A percentile compares a stretch with the other conserved stretches of the same genome.
These are phyloP conservation scores for Vaccinium myrtillus DNA, from an alignment of 148 eudicot genomes.

Conservation along the genomic window DNA sequence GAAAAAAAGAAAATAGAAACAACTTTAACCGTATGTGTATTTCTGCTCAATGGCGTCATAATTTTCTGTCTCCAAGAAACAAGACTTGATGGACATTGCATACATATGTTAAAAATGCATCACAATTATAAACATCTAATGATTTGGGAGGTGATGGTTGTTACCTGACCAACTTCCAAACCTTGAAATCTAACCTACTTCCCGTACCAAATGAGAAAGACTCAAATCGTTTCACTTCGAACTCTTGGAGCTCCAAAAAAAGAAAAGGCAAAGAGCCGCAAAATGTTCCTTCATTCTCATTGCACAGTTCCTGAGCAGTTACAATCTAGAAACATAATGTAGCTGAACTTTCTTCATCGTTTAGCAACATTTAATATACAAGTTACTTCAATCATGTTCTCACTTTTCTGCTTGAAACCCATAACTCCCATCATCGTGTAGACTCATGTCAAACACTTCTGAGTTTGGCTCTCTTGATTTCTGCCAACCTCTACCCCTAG, in stretches of 20 bases:
- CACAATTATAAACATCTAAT: not conserved
- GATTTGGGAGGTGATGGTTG: not conserved
- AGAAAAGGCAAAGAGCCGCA: slow-evolving; percentile 1
- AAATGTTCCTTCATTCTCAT: slow-evolving; percentile 6
- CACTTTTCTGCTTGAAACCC: slow-evolving; percentile 33
- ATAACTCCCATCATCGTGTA: slow-evolving; percentile 69
- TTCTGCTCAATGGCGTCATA: not conserved
- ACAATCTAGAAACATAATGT: not conserved
- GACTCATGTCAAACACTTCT: slow-evolving; percentile 56
- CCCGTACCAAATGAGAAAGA: too few species aligned
- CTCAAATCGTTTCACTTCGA: not conserved
- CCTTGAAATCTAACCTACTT: not conserved
- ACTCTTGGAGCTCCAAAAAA: not conserved
- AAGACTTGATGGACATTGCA: not conserved
- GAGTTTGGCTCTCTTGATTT: slow-evolving; percentile 19
- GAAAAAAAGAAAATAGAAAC: not conserved
- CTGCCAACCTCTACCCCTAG: slow-evolving; percentile 18
- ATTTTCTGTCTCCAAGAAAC: not conserved
- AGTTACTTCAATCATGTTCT: not conserved
- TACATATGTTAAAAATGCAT: not conserved
- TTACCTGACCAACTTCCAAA: slow-evolving; percentile 16
- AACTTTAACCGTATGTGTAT: not conserved
- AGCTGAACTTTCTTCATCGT: not conserved
- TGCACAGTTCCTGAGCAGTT: slow-evolving; percentile 1
- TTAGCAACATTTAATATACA: not conserved